Evolutionary conservation across 495 filamentous ascomycete genomes (phyloP).

Genomic region (Neurospora tetrasperma): DNA sequence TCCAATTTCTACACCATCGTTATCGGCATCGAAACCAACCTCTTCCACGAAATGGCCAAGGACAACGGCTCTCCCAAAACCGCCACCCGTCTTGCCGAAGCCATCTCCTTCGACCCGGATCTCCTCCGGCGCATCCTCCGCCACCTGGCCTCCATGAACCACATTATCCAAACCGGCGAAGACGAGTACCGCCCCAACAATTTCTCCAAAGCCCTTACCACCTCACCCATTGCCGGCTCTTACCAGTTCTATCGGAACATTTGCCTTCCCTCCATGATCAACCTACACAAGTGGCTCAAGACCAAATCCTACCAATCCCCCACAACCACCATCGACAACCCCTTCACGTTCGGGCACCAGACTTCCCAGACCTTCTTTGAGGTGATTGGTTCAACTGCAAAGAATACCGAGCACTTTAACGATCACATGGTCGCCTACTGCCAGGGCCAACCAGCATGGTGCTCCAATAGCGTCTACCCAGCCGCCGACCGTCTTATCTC

Average conservation of each 20-base stretch:
- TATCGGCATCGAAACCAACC: slow-evolving; percentile 9
- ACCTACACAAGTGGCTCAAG: slow-evolving; percentile 17
- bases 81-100: slow-evolving; percentile 3
- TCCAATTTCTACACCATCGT: slow-evolving; percentile 4
- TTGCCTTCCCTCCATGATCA: slow-evolving; percentile 7
- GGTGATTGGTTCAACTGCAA: slow-evolving; percentile 15
- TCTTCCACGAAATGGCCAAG: slow-evolving; percentile 11
- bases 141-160: slow-evolving; percentile 41
- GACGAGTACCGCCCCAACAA: slow-evolving; percentile 37
- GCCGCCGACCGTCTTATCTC: slow-evolving; percentile 30
- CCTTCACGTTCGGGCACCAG: slow-evolving; percentile 21
- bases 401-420: slow-evolving; percentile 32
- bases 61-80: slow-evolving; percentile 9
- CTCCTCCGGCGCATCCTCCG: slow-evolving; percentile 29
- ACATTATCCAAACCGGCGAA: slow-evolving; percentile 32
- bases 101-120: slow-evolving; percentile 6
- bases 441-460: slow-evolving; percentile 41
- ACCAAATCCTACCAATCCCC: slow-evolving; percentile 17
- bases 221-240: slow-evolving; percentile 19
- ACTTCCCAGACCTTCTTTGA: slow-evolving; percentile 21
- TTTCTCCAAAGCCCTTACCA: slow-evolving; percentile 31
- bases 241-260: slow-evolving; percentile 16
- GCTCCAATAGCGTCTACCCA: slow-evolving; percentile 38
- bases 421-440: slow-evolving; percentile 42
- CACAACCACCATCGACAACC: slow-evolving; percentile 16